Evolutionary conservation across 2,329 filamentous ascomycete genomes (phyloP).

Genomic region (Immersiporthe knoxdaviesiana): DNA sequence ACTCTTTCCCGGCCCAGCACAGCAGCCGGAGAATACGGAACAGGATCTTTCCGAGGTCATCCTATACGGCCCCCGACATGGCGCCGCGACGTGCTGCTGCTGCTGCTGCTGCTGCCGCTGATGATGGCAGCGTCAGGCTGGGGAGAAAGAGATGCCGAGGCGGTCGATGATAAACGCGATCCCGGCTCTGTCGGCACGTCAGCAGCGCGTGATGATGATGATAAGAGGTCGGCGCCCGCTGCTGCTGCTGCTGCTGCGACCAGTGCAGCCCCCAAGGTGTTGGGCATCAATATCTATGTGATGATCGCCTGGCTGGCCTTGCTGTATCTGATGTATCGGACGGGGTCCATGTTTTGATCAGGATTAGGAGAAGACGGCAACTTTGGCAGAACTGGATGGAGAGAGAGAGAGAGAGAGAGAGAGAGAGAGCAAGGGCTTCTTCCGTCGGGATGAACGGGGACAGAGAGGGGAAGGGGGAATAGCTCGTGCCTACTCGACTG

Average conservation of each 20-base stretch:
- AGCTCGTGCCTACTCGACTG: not conserved
- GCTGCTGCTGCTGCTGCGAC: too few relatives aligned
- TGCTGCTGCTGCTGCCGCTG: too few relatives aligned
- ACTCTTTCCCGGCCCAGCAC: not conserved
- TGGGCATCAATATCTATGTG: conserved; percentile 21
- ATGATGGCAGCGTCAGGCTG: not conserved
- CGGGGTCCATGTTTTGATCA: conserved; percentile 20
- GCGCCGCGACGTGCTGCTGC: not conserved
- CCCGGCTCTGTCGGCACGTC: not conserved
- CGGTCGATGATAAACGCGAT: not conserved
- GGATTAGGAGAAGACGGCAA: not conserved
- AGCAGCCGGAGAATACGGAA: not conserved
- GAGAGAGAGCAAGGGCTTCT: not conserved
- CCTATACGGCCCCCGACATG: not conserved
- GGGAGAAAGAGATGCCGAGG: not conserved
- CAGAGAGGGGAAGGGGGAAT: too few relatives aligned
- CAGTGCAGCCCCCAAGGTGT: conserved; percentile 20
- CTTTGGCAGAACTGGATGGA: not conserved
- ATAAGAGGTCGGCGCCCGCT: not conserved
- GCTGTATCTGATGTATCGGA: conserved; percentile 25
- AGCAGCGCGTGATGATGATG: not conserved
- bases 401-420: not conserved
- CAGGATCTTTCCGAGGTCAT: not conserved
- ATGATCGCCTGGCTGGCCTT: conserved; percentile 20
- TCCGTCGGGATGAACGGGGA: not conserved